phyloP scores from a whole-genome alignment of 108 stramenopile genomes.

The Hondaea fermentalgiana region DNA sequence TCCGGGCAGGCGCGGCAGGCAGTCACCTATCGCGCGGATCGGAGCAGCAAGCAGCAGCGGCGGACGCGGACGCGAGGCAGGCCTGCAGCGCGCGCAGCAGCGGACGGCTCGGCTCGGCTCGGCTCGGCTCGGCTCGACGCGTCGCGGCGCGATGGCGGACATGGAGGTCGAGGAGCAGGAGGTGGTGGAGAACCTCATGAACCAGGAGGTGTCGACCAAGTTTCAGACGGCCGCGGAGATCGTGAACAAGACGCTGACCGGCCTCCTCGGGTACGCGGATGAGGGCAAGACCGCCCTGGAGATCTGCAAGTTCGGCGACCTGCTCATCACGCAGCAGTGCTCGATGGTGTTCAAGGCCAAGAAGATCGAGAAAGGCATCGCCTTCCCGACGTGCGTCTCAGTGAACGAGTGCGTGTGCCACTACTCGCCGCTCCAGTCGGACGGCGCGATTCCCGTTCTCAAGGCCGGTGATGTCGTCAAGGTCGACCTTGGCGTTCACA shows the following conservation, averaged over 20 bases:
- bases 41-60: too few relatives aligned
- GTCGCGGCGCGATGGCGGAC: neutral
- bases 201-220: slow-evolving; percentile 77
- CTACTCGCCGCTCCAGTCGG: slow-evolving; percentile 79
- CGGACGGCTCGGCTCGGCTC: too few relatives aligned
- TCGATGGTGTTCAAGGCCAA: slow-evolving; percentile 69
- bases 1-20: too few relatives aligned
- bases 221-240: slow-evolving; percentile 97
- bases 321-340: slow-evolving; percentile 55
- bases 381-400: slow-evolving; percentile 96
- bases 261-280: slow-evolving; percentile 70
- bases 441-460: slow-evolving; percentile 53
- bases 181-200: slow-evolving; percentile 32
- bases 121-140: too few relatives aligned
- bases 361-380: slow-evolving; percentile 87
- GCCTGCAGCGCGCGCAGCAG: too few relatives aligned
- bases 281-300: slow-evolving; percentile 82
- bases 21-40: too few relatives aligned
- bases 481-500: slow-evolving; percentile 96
- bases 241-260: slow-evolving; percentile 78
- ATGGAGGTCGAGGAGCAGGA: slow-evolving; percentile 36
- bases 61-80: too few relatives aligned
- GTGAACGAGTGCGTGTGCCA: slow-evolving; percentile 98
- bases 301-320: slow-evolving; percentile 58
- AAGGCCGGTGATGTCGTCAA: slow-evolving; percentile 94